Evolutionary conservation across 108 stramenopile species (phyloP).

Genomic region (Fragilariopsis cylindrus): DNA sequence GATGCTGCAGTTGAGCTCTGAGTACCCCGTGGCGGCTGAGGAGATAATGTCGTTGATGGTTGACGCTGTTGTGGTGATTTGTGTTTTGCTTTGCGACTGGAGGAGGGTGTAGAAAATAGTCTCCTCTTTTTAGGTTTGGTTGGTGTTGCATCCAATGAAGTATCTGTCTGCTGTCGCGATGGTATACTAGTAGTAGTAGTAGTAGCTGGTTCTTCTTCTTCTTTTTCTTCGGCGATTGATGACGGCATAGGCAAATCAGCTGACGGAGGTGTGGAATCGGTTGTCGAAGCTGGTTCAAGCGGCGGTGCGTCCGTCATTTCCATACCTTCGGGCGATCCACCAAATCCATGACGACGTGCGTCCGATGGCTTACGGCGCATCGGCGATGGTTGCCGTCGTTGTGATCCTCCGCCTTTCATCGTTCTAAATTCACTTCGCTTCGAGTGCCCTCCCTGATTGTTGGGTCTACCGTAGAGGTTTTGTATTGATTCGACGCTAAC

Average conservation of each 20-base stretch:
- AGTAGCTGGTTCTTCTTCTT: neutral
- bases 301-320: conserved; percentile 26
- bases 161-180: neutral
- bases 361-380: neutral
- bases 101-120: conserved; percentile 13
- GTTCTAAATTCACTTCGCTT: no score
- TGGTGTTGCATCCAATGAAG: conserved; percentile 1
- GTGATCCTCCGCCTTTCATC: no score
- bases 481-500: no score
- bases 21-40: neutral
- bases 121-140: conserved; percentile 12
- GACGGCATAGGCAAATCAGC: neutral
- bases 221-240: neutral
- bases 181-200: neutral
- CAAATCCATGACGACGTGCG: conserved; percentile 26
- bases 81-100: neutral
- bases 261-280: conserved; percentile 12
- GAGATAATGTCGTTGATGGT: neutral
- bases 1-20: neutral
- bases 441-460: no score
- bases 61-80: conserved; percentile 2
- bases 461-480: no score
- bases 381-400: neutral
- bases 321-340: conserved; percentile 32
- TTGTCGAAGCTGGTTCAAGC: neutral